Percentiles rank a stretch among this genome's conserved stretches.
Conservation (phyloP, 2,329 filamentous ascomycete genomes). For the Botrytis aclada region DNA sequence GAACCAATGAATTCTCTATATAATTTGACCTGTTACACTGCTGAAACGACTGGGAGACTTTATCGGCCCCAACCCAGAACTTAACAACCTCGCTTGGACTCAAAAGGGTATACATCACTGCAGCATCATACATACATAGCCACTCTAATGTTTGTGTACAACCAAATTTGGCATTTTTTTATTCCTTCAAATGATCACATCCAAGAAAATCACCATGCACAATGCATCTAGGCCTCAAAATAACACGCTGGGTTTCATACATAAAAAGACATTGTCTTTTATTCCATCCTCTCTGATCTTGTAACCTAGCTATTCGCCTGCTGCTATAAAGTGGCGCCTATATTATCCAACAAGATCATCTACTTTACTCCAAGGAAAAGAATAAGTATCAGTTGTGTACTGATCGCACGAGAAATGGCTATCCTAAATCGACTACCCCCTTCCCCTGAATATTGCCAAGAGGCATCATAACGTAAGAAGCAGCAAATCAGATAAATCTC, state of each 20-base stretch:
- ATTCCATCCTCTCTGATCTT: conserved; percentile 22
- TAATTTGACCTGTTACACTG: conserved; percentile 9
- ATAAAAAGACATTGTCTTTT: conserved; percentile 25
- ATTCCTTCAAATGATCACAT: neutral
- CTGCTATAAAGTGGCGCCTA: conserved; percentile 24
- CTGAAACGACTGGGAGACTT: conserved; percentile 11
- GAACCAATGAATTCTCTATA: neutral
- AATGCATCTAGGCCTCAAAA: conserved; percentile 7
- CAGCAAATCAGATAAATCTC: conserved; percentile 30
- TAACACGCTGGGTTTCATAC: conserved; percentile 4
- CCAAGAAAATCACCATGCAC: conserved; percentile 1
- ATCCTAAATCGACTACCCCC: conserved; percentile 16
- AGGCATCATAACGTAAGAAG: conserved; percentile 21
- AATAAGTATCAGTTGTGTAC: conserved; percentile 18
- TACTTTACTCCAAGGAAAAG: conserved; percentile 2
- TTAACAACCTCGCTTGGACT: conserved; percentile 5
- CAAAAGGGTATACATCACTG: neutral
- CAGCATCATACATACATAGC: conserved; percentile 9
- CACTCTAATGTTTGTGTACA: conserved; percentile 7
- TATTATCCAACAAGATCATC: conserved; percentile 20
- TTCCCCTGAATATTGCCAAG: conserved; percentile 17
- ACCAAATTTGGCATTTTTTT: neutral
- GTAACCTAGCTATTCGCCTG: conserved; percentile 13
- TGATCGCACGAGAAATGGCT: conserved; percentile 21
- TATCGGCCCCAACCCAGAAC: neutral